These are phyloP conservation scores for Backusella australiensis DNA, from an alignment of 192 early-diverging fungal species.

Conservation along the genomic window DNA sequence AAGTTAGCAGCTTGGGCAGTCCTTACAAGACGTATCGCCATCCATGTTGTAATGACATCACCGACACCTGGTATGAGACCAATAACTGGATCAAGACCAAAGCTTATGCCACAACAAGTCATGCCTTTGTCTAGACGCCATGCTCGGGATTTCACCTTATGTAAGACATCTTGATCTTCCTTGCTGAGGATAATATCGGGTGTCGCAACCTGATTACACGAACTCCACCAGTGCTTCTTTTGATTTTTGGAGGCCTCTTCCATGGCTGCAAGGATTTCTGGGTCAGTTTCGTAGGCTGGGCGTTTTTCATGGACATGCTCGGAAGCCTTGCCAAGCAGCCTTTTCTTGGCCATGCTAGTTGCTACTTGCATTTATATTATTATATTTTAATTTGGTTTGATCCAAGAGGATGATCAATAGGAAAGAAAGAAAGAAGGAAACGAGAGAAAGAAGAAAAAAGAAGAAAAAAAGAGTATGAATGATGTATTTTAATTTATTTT, in stretches of 20 bases:
- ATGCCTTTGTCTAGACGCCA: conserved; percentile 44
- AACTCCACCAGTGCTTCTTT: conserved; percentile 25
- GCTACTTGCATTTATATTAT: conserved; percentile 12
- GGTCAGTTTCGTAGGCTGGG: conserved; percentile 15
- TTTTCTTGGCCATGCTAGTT: conserved; percentile 2
- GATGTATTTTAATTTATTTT: background rate
- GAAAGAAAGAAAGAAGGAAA: background rate
- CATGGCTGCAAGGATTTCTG: conserved; percentile 23
- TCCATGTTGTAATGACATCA: conserved; percentile 37
- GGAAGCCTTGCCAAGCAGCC: background rate
- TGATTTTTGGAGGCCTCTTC: conserved; percentile 17
- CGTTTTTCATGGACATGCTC: background rate
- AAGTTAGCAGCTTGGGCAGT: conserved; percentile 44
- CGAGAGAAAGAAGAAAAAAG: background rate
- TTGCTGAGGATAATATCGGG: conserved; percentile 27
- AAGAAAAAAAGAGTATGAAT: background rate
- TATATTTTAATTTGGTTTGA: background rate
- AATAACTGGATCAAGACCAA: conserved; percentile 49
- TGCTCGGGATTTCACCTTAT: conserved; percentile 43
- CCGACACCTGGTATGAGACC: conserved; percentile 53
- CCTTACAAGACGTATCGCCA: conserved; percentile 40
- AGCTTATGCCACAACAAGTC: conserved; percentile 32
- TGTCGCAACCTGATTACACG: background rate
- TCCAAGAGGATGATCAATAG: background rate
- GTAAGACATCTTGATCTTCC: conserved; percentile 28